phyloP scores from a whole-genome alignment of 2,329 filamentous ascomycete genomes.

The Colletotrichum tofieldiae region DNA sequence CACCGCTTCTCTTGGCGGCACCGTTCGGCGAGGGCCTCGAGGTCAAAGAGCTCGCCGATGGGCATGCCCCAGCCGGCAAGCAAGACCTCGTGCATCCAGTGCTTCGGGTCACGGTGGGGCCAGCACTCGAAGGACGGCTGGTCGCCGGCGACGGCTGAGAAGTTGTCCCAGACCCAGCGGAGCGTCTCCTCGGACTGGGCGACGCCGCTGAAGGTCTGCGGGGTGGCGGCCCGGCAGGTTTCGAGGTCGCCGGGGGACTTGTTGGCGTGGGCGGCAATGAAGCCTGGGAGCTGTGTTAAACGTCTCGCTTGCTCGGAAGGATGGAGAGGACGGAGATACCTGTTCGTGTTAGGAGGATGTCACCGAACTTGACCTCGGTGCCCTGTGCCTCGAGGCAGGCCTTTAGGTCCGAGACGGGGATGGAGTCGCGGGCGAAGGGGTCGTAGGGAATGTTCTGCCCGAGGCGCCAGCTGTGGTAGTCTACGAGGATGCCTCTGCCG shows the following conservation, averaged over 20 bases:
- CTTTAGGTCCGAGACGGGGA: conserved; percentile 40
- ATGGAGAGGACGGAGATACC: conserved; percentile 45
- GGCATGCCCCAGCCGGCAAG: conserved; percentile 60
- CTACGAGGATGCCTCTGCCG: conserved; percentile 66
- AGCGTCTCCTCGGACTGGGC: conserved; percentile 64
- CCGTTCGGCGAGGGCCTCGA: conserved; percentile 54
- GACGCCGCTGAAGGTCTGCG: conserved; percentile 55
- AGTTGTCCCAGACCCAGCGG: conserved; percentile 73
- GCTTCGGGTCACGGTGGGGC: conserved; percentile 54
- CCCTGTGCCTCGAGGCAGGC: conserved; percentile 43
- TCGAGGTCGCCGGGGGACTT: conserved; percentile 34
- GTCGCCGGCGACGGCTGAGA: conserved; percentile 71
- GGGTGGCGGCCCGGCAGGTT: conserved; percentile 17
- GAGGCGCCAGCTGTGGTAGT: conserved; percentile 65
- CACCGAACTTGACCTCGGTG: conserved; percentile 56
- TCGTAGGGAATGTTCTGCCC: conserved; percentile 48
- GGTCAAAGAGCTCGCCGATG: conserved; percentile 60
- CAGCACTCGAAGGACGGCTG: conserved; percentile 68
- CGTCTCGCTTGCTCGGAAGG: not conserved
- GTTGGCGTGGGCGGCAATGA: conserved; percentile 39
- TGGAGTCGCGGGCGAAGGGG: conserved; percentile 39
- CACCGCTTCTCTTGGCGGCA: conserved; percentile 54
- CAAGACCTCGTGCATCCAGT: conserved; percentile 59
- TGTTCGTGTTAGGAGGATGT: conserved; percentile 71
- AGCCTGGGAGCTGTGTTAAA: conserved; percentile 28